Evolutionary conservation across 805 yeast genomes (phyloP).

Genomic region (Nakazawaea laoshanensis): DNA sequence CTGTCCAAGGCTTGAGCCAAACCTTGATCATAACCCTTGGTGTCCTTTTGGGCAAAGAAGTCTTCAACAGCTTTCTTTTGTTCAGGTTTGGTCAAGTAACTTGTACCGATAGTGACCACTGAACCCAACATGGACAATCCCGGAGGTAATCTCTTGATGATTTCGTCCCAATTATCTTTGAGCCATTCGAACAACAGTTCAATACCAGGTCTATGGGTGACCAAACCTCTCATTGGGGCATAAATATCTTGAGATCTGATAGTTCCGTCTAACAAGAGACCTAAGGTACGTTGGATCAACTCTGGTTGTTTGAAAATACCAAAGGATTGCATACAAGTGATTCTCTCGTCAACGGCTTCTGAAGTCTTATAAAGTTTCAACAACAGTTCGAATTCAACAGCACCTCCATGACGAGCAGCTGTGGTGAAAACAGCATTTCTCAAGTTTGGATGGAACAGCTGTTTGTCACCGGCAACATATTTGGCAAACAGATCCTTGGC

Average conservation of each 20-base stretch:
- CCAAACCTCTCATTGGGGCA: slow-evolving; percentile 70
- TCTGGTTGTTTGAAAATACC: slow-evolving; percentile 52
- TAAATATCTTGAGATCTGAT: slow-evolving; percentile 42
- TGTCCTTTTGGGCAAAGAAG: slow-evolving; percentile 45
- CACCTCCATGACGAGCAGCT: slow-evolving; percentile 61
- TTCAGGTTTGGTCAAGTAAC: slow-evolving; percentile 10
- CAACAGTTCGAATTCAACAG: slow-evolving; percentile 53
- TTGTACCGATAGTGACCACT: slow-evolving; percentile 54
- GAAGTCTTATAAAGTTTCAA: slow-evolving; percentile 55
- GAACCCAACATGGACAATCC: slow-evolving; percentile 72
- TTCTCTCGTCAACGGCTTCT: slow-evolving; percentile 54
- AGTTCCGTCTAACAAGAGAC: slow-evolving; percentile 64
- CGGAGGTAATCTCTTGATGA: slow-evolving; percentile 67
- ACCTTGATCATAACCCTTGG: slow-evolving; percentile 57
- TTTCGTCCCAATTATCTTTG: slow-evolving; percentile 57
- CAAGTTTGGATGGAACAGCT: slow-evolving; percentile 68
- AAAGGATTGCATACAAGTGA: slow-evolving; percentile 58
- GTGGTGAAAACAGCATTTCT: slow-evolving; percentile 55
- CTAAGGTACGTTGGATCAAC: slow-evolving; percentile 48
- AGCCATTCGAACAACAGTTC: slow-evolving; percentile 70
- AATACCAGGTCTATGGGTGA: slow-evolving; percentile 55
- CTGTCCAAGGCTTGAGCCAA: slow-evolving; percentile 60
- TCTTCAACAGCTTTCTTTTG: slow-evolving; percentile 41
- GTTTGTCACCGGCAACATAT: slow-evolving; percentile 53
- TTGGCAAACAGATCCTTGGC: slow-evolving; percentile 40